Evolutionary conservation across 306 rosid species (phyloP).

Genomic region (Astragalus membranaceus): DNA sequence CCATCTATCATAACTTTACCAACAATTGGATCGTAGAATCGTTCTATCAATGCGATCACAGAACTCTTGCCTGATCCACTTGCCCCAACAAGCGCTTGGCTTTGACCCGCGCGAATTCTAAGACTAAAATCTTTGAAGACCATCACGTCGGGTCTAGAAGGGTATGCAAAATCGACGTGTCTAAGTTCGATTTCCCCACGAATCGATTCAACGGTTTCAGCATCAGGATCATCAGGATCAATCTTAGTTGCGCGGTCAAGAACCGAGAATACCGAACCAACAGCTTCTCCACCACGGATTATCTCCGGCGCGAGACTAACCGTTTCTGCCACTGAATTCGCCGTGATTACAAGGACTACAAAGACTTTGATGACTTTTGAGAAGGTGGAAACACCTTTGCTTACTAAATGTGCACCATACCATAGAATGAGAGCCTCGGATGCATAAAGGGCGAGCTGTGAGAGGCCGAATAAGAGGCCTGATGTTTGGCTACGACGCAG

Average conservation of each 20-base stretch:
- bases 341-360: constrained; percentile 84
- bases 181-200: constrained; percentile 95
- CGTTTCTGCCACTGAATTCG: constrained; percentile 97
- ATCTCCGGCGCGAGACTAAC: constrained; percentile 99
- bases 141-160: constrained; percentile 84
- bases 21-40: constrained; percentile 81
- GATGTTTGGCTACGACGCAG: constrained; percentile 82
- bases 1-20: constrained; percentile 98
- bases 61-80: constrained; percentile 98
- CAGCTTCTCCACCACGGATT: constrained; percentile 89
- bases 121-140: constrained; percentile 78
- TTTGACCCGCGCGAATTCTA: constrained; percentile 82
- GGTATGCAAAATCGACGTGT: constrained; percentile 91
- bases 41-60: constrained; percentile 74
- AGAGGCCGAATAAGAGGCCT: constrained; percentile 73
- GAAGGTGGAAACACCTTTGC: constrained; percentile 77
- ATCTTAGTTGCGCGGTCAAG: constrained; percentile 76
- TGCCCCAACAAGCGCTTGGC: constrained; percentile 96
- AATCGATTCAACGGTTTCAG: constrained; percentile 58
- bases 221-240: constrained; percentile 87
- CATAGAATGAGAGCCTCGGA: constrained; percentile 90
- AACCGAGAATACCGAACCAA: constrained; percentile 86
- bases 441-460: constrained; percentile 85
- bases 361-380: constrained; percentile 91
- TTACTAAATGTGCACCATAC: constrained; percentile 91